Percentiles rank a stretch among this genome's conserved stretches.
These are phyloP conservation scores for Theileria annulata DNA, from an alignment of 169 alveolate genomes.

Conservation along the genomic window DNA sequence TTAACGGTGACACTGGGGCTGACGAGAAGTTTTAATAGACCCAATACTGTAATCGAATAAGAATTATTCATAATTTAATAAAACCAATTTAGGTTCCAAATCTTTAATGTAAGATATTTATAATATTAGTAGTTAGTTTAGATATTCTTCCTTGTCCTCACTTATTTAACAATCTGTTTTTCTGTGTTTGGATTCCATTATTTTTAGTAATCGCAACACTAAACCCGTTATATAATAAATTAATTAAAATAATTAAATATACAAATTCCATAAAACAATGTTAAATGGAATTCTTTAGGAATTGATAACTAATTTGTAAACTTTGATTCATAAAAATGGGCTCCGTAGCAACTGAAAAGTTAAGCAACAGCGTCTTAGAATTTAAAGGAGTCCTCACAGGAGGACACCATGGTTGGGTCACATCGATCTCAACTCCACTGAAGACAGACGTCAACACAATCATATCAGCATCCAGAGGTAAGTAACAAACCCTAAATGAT, in stretches of 20 bases:
- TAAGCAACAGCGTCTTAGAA: conserved; percentile 68
- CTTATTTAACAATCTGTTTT: background rate
- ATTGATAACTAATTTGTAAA: conserved; percentile 3
- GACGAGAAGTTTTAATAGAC: background rate
- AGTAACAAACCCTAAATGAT: conserved; percentile 39
- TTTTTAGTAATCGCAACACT: background rate
- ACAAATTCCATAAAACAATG: background rate
- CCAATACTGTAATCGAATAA: background rate
- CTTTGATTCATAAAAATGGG: conserved; percentile 16
- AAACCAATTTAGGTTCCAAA: background rate
- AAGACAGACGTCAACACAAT: conserved; percentile 84
- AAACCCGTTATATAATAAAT: background rate
- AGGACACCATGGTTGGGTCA: conserved; percentile 93
- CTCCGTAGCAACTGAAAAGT: conserved; percentile 50
- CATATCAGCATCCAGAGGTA: conserved; percentile 91
- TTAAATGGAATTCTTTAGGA: background rate
- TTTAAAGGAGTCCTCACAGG: conserved; percentile 88
- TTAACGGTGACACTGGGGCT: background rate
- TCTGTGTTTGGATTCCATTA: conserved; percentile 6
- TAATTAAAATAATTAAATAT: background rate
- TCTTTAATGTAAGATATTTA: background rate
- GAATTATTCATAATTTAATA: background rate
- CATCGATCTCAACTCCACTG: conserved; percentile 91
- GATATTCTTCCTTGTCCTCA: background rate
- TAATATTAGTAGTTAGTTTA: background rate